Percentiles rank a stretch among this genome's conserved stretches.
These are phyloP conservation scores for Castanopsis chinensis DNA, from an alignment of 306 rosid genomes.

Conservation along the genomic window DNA sequence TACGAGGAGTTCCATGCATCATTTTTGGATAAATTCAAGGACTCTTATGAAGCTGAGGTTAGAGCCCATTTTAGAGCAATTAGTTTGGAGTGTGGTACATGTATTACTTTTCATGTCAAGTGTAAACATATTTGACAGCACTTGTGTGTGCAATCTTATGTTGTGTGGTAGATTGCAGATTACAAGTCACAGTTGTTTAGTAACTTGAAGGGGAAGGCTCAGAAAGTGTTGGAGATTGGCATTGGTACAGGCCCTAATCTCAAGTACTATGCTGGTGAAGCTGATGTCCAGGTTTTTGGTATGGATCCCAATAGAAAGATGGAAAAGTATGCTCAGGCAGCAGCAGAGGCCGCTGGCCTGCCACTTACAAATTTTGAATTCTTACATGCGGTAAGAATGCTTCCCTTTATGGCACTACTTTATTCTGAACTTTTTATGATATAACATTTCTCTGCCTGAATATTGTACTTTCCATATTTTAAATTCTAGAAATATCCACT, in stretches of 20 bases:
- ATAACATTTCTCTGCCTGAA: background rate
- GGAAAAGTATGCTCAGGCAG: constrained; percentile 75
- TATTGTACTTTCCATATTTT: background rate
- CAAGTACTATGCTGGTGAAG: constrained; percentile 50
- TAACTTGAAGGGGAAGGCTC: constrained; percentile 62
- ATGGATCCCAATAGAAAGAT: constrained; percentile 77
- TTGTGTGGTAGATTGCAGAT: constrained; percentile 55
- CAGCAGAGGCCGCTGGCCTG: constrained; percentile 60
- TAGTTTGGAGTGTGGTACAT: background rate
- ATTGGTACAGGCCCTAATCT: constrained; percentile 87
- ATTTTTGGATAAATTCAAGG: constrained; percentile 35
- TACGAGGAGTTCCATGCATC: constrained; percentile 77
- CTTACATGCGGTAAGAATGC: constrained; percentile 60
- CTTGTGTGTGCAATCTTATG: constrained; percentile 11
- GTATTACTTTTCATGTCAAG: background rate
- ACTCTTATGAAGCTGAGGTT: constrained; percentile 75
- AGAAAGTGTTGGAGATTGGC: constrained; percentile 79
- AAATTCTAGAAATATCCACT: background rate
- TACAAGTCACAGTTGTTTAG: constrained; percentile 64
- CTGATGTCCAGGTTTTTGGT: constrained; percentile 59
- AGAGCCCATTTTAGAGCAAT: constrained; percentile 4
- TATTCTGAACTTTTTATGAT: constrained; percentile 1
- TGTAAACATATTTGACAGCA: background rate
- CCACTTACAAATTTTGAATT: constrained; percentile 67
- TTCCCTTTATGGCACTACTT: constrained; percentile 10